Conservation (phyloP, 176 grass and related monocot genomes). For the Phoenix dactylifera region DNA sequence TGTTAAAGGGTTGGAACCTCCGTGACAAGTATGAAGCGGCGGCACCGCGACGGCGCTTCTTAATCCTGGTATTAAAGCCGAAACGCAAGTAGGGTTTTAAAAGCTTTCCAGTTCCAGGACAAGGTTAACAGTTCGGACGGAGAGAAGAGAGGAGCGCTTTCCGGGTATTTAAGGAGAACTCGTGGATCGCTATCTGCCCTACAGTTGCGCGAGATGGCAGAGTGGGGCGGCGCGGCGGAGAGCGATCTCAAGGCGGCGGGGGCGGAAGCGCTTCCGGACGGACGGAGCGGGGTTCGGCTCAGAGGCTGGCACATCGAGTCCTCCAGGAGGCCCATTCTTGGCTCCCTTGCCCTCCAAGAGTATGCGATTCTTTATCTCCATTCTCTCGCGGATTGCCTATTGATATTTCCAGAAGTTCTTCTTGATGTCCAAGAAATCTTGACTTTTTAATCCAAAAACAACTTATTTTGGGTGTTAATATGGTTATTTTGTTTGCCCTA, state of each 20-base stretch:
- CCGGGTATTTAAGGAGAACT: too few species aligned
- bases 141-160: too few species aligned
- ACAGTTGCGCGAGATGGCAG: conserved; percentile 16
- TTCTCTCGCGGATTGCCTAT: not conserved
- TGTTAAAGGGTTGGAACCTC: too few species aligned
- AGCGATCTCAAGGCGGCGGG: conserved; percentile 59
- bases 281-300: conserved; percentile 33
- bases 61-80: too few species aligned
- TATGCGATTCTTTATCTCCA: conserved; percentile 13
- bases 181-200: too few species aligned
- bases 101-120: too few species aligned
- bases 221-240: conserved; percentile 58
- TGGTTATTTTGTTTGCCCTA: too few species aligned
- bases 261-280: conserved; percentile 39
- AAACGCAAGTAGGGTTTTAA: too few species aligned
- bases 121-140: too few species aligned
- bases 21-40: too few species aligned
- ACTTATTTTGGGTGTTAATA: too few species aligned
- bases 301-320: conserved; percentile 74
- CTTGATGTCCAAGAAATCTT: not conserved
- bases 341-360: conserved; percentile 47
- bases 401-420: not conserved
- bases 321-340: conserved; percentile 65
- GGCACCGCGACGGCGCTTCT: too few species aligned
- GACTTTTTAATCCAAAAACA: not conserved